These are phyloP conservation scores for Flaveria ramosissima DNA, from an alignment of 129 eudicot species.

Conservation along the genomic window DNA sequence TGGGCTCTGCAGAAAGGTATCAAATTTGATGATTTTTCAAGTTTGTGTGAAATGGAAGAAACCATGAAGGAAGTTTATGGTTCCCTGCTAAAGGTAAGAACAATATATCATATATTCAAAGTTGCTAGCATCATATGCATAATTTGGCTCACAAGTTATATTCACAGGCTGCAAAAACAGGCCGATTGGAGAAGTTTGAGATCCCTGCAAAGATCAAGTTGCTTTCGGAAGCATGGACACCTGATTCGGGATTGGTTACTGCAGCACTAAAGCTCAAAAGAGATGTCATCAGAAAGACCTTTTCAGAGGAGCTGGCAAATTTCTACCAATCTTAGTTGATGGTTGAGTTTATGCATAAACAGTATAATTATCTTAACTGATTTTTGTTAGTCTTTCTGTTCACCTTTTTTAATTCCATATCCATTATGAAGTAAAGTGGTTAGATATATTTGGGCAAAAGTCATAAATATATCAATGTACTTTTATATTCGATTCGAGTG, in stretches of 20 bases:
- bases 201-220: conserved; percentile 83
- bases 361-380: conserved; percentile 6
- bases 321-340: conserved; percentile 51
- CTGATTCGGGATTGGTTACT: conserved; percentile 91
- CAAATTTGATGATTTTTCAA: conserved; percentile 53
- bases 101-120: neutral
- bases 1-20: conserved; percentile 80
- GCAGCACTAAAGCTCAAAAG: conserved; percentile 97
- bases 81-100: conserved; percentile 69
- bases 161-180: conserved; percentile 77
- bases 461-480: neutral
- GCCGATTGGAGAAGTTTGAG: conserved; percentile 79
- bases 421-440: conserved; percentile 20
- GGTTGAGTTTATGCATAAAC: conserved; percentile 8
- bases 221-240: conserved; percentile 92
- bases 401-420: conserved; percentile 17
- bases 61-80: conserved; percentile 64
- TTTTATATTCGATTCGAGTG: neutral
- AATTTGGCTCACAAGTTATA: neutral
- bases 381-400: conserved; percentile 20
- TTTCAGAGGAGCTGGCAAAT: conserved; percentile 58
- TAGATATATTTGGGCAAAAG: conserved; percentile 15
- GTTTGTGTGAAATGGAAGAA: conserved; percentile 73
- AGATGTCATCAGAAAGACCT: conserved; percentile 68
- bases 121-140: neutral